phyloP scores from a whole-genome alignment of 75 land plant genomes.

The Larix kaempferi region DNA sequence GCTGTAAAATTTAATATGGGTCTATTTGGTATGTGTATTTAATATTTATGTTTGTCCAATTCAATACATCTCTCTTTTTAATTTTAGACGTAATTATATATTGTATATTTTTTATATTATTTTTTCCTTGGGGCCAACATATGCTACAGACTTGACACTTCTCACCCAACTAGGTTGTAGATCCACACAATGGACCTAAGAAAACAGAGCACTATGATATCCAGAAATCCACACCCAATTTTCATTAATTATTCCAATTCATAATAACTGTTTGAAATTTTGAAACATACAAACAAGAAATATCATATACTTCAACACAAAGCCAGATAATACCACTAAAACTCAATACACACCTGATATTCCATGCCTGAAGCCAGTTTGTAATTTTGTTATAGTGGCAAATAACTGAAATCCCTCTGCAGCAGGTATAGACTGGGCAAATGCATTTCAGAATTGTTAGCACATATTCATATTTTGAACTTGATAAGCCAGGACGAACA shows the following conservation, averaged over 20 bases:
- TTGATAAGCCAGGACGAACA: neutral
- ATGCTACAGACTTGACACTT: too few species aligned
- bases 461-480: neutral
- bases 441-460: neutral
- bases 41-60: too few species aligned
- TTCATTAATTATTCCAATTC: neutral
- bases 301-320: slow-evolving; percentile 4
- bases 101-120: too few species aligned
- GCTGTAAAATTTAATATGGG: too few species aligned
- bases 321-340: neutral
- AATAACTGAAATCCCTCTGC: slow-evolving; percentile 79
- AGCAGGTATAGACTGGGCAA: slow-evolving; percentile 58
- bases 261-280: neutral
- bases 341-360: slow-evolving; percentile 34
- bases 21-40: too few species aligned
- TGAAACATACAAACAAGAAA: neutral
- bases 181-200: neutral
- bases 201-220: neutral
- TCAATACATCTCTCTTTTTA: too few species aligned
- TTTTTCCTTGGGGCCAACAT: too few species aligned
- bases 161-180: too few species aligned
- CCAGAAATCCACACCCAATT: neutral
- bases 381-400: slow-evolving; percentile 64
- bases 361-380: slow-evolving; percentile 21
- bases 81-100: too few species aligned